Conservation (phyloP, 2,329 filamentous ascomycete species). For the Fusarium humuli region DNA sequence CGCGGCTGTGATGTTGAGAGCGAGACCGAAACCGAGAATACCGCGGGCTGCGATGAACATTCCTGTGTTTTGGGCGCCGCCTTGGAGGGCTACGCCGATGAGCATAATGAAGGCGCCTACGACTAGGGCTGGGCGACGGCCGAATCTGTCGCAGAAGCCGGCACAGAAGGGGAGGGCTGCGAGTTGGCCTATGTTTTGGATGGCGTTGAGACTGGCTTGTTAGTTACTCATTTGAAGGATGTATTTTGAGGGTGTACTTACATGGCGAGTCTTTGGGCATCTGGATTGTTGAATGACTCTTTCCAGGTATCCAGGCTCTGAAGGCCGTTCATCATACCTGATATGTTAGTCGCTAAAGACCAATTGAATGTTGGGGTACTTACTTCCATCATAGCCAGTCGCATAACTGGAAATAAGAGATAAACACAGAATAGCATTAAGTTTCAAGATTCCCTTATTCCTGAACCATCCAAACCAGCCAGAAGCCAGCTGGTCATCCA, state of each 20-base stretch:
- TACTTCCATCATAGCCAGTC: constrained; percentile 20
- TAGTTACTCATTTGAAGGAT: rapidly evolving
- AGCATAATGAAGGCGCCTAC: constrained; percentile 16
- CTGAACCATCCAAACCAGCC: constrained; percentile 21
- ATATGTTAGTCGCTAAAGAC: neutral
- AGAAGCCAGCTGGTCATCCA: constrained; percentile 20
- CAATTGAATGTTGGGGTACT: neutral
- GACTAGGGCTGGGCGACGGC: constrained; percentile 3
- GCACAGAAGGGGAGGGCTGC: constrained; percentile 21
- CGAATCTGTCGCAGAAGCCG: constrained; percentile 14
- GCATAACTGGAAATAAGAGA: constrained; percentile 24
- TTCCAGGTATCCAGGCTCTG: constrained; percentile 24
- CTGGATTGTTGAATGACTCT: constrained; percentile 5
- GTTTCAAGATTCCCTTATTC: constrained; percentile 21
- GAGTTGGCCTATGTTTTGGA: constrained; percentile 20
- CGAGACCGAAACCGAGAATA: constrained; percentile 15
- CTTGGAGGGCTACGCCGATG: constrained; percentile 18
- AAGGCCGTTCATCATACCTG: constrained; percentile 20
- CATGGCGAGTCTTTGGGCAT: constrained; percentile 18
- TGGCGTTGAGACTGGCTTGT: neutral
- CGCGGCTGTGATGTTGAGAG: constrained; percentile 12
- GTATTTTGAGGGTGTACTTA: neutral
- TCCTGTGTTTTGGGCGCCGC: constrained; percentile 10
- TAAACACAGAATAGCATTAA: constrained; percentile 20
- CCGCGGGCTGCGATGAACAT: constrained; percentile 22